Base-by-base conservation (phyloP, 2,329 filamentous ascomycete genomes). In the Calonectria pauciramosa region DNA sequence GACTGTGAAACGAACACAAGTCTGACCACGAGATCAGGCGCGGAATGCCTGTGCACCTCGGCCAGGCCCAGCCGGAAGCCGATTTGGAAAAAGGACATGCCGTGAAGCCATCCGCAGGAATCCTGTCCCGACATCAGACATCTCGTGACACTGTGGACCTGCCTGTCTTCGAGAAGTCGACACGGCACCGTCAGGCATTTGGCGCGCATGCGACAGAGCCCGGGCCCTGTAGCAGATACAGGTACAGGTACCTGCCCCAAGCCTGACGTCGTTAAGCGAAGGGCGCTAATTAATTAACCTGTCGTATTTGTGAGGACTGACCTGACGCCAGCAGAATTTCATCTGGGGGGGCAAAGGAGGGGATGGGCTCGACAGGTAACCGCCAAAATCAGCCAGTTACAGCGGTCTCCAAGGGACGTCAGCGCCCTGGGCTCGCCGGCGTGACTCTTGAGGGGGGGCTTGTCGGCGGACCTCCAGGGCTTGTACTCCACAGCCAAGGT, bases 161-260 rank as follows among this genome's bases (percentile, higher is more conserved):
- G 66, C 69, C 60, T 71, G 30, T 54, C 73, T 79, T 79, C 76
- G 65, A 76, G 77, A 73, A 76, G 75, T 65, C 34, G 23, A 51
- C 74, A 72, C 68, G 51, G 36, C 67, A 49, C 70, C 10, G n/a
- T 65, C 41, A 65, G 60, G 60, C 60, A 65, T 28, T 41, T 36
- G 30, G 54, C 26, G 26, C 41, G 32, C 56, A 67, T 38, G 70
- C 63, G 70, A 72, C 41, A 44, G 20, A 41, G 52, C 36, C 52
- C 32, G 30, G 63, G 30, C 28, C 63, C 32, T 73, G 73, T 59
- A 32, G 63, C 41, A 38, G 51, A 49, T 59, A 72, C 71, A 51
- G 56, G 56, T 41, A 60, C 54, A 23, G 44, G 44, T 13, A 47
- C 44, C 36, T 47, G 44, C 44, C 38, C 56, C 34, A 13, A 63